These are phyloP conservation scores for Actinomucor elegans DNA, from an alignment of 371 early-diverging fungal genomes.

Conservation along the genomic window DNA sequence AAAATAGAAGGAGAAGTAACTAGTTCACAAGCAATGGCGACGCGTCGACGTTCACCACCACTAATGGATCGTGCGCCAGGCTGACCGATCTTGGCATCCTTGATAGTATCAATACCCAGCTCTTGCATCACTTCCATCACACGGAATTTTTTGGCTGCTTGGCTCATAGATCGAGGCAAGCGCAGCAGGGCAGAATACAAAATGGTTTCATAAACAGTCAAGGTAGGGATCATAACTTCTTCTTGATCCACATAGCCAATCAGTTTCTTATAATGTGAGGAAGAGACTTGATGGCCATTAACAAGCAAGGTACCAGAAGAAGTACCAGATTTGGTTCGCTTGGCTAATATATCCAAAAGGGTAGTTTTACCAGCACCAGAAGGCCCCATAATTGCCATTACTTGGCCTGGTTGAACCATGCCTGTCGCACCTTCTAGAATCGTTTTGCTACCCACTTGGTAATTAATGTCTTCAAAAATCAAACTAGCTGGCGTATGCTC, in stretches of 20 bases:
- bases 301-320: conserved; percentile 64
- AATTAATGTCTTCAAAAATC: conserved; percentile 65
- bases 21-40: conserved; percentile 86
- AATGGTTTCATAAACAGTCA: conserved; percentile 84
- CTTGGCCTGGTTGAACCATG: conserved; percentile 75
- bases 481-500: conserved; percentile 71
- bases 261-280: conserved; percentile 57
- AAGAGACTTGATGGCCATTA: conserved; percentile 61
- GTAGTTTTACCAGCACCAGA: conserved; percentile 74
- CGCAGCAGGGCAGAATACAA: conserved; percentile 77
- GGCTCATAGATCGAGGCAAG: conserved; percentile 68
- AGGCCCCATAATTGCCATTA: conserved; percentile 86
- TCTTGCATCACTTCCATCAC: conserved; percentile 77
- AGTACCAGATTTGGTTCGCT: conserved; percentile 60
- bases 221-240: conserved; percentile 79
- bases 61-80: conserved; percentile 73
- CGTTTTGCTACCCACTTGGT: conserved; percentile 37
- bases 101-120: conserved; percentile 76
- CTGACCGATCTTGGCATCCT: conserved; percentile 83
- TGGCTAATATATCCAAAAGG: conserved; percentile 75
- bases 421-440: conserved; percentile 73
- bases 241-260: conserved; percentile 88
- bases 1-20: conserved; percentile 87
- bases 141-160: conserved; percentile 54
- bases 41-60: conserved; percentile 87